Base-by-base conservation (phyloP, 352 stramenopile genomes). In the Globisporangium abappressorium region DNA sequence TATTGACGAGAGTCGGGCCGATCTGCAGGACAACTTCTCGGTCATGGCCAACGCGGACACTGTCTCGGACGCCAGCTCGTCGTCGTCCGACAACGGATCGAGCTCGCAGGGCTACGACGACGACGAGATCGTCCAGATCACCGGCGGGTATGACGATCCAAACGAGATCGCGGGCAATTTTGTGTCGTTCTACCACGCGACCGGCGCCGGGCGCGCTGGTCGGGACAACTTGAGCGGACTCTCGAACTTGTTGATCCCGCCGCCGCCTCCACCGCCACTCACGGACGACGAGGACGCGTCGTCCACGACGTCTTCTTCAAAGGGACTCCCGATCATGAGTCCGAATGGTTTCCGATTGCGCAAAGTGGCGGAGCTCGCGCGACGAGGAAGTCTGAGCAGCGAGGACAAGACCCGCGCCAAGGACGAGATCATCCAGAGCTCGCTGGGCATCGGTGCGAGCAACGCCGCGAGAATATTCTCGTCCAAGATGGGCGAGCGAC, bases 391-490 rank as follows among this genome's bases (percentile, higher is more conserved):
- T 51, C 69, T 94, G 26, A 94, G 86, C 69, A 92, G 41, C 49
- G 87, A 93, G 66, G 87, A 94, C 70, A 94, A 94, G 78, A 93
- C 82, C 14, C 85, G 85, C 22, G 84, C 77, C 7, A 94, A 94
- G 73, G 84, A 94, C 72, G 84, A 94, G 65, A 94, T 94, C 75
- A 94, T 94, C 69, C 86, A 94, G 65, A 93, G 77, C 74, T 94
- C 86, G n/a, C 63, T 94, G 24, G 84, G 84, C 14, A 85, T 92
- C 49, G 80, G 82, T 5, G 84, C 84, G 14, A 92, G 65, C 68
- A 85, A 87, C 30, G 84, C 82, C 0, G 79, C 82, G 8, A 75
- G 85, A 36, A 77, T 91, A 68, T 70, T 91, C 46, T 77, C 81
- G 5, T 76, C 81, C 22, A 90, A 89, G 65, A 78, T 82, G 51